Base-by-base conservation (phyloP, 2,329 filamentous ascomycete genomes). In the Epichloe bromicola region DNA sequence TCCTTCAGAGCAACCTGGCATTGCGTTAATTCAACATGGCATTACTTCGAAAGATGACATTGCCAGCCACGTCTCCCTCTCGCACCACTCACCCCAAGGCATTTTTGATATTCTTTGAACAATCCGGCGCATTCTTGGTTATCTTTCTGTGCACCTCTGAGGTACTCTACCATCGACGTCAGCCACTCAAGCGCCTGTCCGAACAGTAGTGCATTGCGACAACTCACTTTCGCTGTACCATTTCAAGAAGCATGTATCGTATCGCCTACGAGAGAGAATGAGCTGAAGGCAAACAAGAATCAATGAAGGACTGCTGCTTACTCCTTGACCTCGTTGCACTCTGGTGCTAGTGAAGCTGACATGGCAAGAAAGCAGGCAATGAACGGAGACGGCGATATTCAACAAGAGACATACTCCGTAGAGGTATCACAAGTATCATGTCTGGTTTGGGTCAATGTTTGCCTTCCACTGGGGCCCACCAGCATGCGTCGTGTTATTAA, bases 201-300 rank as follows among this genome's bases (percentile, higher is more conserved):
- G 30, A 14, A n/a, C 8, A 4, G 33, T 38, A 10, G 30, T 19
- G 36, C 8, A 26, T 36, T 5, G 37, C 49, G 51, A 53, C 48
- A 42, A 68, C 84, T 53, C 75, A 96, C 93, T 97, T 70, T 98
- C 93, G 65, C 90, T 96, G 68, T 98, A 98, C 93, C 93, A 98
- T 71, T 95, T 97, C 57, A 98, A 73, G 66, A 98, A 98, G 71
- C 93, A 98, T 49, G 85, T 90, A 67, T 98, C 93, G 65, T 98
- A 98, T 60, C 84, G 87, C 66, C 90, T 55, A 3, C 14, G 17
- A 14, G 19, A 26, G 44, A 3, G 36, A 37, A 20, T 36, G 41
- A 37, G 30, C 39, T 48, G 41, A 5, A 40, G 57, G 17, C 53
- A 46, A 14, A 20, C 20, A 15, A 45, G 17, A 17, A 20, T 19